These are phyloP conservation scores for Aureobasidium zeae DNA, from an alignment of 2,329 filamentous ascomycete species.

Conservation along the genomic window DNA sequence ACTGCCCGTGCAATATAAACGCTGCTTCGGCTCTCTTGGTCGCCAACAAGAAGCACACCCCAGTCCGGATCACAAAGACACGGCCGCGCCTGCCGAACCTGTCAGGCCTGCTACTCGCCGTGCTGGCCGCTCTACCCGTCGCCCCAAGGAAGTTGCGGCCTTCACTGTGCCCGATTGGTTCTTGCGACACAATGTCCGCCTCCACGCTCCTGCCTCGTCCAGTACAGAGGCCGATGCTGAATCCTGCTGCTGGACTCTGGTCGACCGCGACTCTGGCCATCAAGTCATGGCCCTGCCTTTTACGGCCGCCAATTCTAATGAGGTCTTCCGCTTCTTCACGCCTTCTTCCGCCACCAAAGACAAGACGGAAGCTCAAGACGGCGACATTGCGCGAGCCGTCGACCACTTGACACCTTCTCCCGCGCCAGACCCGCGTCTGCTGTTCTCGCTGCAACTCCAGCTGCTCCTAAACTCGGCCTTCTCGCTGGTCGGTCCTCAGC, in stretches of 20 bases:
- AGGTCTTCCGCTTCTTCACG: conserved; percentile 2
- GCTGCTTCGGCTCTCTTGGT: conserved; percentile 22
- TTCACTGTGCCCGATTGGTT: conserved; percentile 31
- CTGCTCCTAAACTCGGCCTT: conserved; percentile 16
- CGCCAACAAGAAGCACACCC: conserved; percentile 12
- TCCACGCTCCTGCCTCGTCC: conserved; percentile 16
- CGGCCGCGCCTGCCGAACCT: background rate
- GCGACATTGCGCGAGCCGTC: conserved; percentile 4
- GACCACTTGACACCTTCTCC: background rate
- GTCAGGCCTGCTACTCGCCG: background rate
- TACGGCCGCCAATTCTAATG: background rate
- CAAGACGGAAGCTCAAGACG: background rate
- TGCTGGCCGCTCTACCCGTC: background rate
- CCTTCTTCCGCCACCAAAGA: background rate
- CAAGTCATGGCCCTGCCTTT: conserved; percentile 10
- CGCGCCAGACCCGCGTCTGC: conserved; percentile 26
- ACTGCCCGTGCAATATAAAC: conserved; percentile 14
- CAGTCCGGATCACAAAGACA: background rate
- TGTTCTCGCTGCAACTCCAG: conserved; percentile 35
- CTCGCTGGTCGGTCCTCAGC: conserved; percentile 5
- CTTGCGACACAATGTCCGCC: conserved; percentile 28
- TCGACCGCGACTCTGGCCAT: conserved; percentile 12
- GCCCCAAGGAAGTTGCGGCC: conserved; percentile 11
- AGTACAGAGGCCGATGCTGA: background rate
- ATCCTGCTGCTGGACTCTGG: conserved; percentile 8